Evolutionary conservation across 2,329 filamentous ascomycete species (phyloP), one percentile per base, ranked within the genome.

Genomic region (Colletotrichum camelliae): DNA sequence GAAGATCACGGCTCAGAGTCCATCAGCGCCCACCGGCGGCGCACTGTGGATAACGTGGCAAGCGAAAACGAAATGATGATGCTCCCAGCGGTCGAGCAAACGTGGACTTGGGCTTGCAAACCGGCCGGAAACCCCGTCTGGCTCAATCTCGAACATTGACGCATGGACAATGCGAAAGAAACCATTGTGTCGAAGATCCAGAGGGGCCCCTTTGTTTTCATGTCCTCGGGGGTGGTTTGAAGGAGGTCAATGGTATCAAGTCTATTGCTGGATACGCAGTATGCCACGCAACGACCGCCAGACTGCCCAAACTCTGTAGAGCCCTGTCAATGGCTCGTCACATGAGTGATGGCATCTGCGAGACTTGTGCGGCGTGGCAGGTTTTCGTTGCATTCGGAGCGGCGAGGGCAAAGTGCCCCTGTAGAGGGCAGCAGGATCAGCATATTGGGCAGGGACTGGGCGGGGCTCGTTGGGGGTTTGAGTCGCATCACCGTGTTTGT

Each of bases 271-370:
- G 5, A 31, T 27, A 29, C 29, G 29, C 29, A 7, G 29, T 29
- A 61, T 61, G 52, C 29, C 33, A 60, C 52, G 52, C 52, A 60
- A 68, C 35, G 33, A n/a, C 52, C 52, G 15, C 18, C 35, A 6
- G 33, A 48, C 18, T 48, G 8, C 3, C 39, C 24, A 66, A 52
- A 52, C 57, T 13, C 27, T 24, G 24, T 10, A 31, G 24, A 35
- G 18, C 15, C 55, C 27, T 39, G 39, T 43, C 62, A 15, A 31
- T 31, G 58, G 62, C 73, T 72, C 35, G 65, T 74, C 74, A 75
- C 74, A 75, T 75, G 74, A 75, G 70, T 48, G 37, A 69, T n/a
- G 43, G 43, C 21, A 52, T 48, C 70, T 74, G 74, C 74, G 64
- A 60, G 70, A 60, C n/a, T 65, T 58, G n/a, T 33, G 69, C 52